Percentiles rank a stretch among this genome's conserved stretches.
Conservation (phyloP, 169 alveolate genomes). For the Toxoplasma gondii region DNA sequence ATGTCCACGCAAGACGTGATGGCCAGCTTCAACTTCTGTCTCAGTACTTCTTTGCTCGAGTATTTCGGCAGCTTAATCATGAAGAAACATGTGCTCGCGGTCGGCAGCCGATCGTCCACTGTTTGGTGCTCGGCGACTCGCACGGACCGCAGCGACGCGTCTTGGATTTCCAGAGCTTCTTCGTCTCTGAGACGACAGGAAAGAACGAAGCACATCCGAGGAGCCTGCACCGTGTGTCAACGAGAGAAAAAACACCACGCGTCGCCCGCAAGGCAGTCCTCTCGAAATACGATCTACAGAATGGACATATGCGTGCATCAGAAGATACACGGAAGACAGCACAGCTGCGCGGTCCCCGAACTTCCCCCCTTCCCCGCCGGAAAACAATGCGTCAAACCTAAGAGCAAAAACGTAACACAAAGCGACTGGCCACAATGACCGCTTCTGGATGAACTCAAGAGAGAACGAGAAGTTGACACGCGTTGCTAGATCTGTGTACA, state of each 20-base stretch:
- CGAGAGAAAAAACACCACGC: not conserved
- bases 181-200: slow-evolving; percentile 53
- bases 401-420: too few relatives aligned
- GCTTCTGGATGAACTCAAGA: too few relatives aligned
- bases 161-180: slow-evolving; percentile 63
- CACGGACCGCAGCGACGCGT: slow-evolving; percentile 53
- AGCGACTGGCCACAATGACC: too few relatives aligned
- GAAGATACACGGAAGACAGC: too few relatives aligned
- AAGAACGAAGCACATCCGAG: not conserved
- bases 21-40: slow-evolving; percentile 85
- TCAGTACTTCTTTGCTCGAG: slow-evolving; percentile 82
- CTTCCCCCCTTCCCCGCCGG: too few relatives aligned
- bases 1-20: slow-evolving; percentile 88
- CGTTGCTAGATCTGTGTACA: too few relatives aligned
- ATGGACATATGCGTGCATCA: too few relatives aligned
- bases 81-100: slow-evolving; percentile 90
- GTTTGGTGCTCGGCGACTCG: slow-evolving; percentile 34
- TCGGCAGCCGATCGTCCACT: slow-evolving; percentile 87
- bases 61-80: slow-evolving; percentile 87
- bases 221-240: not conserved
- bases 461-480: too few relatives aligned
- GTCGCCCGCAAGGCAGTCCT: not conserved
- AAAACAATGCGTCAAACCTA: too few relatives aligned
- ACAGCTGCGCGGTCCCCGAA: too few relatives aligned
- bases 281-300: not conserved